Percentiles rank a stretch among this genome's conserved stretches.
Evolutionary conservation across 148 eudicot genomes (phyloP).

Genomic region (Rhododendron mucronatum): DNA sequence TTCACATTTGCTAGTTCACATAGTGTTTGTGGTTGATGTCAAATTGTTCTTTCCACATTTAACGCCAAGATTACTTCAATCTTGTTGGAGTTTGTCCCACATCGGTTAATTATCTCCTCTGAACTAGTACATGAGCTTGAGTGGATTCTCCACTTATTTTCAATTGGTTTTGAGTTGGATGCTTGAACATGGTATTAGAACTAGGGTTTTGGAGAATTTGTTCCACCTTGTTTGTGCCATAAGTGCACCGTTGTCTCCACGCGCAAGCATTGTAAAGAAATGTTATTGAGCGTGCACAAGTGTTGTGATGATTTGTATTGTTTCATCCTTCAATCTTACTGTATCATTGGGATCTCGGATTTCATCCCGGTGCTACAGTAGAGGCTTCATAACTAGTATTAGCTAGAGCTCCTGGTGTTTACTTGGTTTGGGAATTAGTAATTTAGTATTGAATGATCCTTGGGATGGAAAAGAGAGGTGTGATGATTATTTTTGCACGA

Average conservation of each 20-base stretch:
- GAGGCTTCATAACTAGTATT: neutral
- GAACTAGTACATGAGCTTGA: no score
- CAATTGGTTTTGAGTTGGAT: no score
- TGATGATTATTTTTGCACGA: neutral
- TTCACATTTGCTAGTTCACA: neutral
- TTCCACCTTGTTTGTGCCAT: no score
- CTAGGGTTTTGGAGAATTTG: no score
- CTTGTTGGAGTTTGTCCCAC: no score
- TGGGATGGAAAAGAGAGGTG: neutral
- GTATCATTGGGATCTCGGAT: neutral
- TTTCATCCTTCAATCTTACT: neutral
- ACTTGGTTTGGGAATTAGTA: no score
- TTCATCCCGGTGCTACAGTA: neutral
- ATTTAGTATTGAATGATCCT: neutral
- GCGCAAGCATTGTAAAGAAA: neutral
- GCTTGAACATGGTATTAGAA: no score
- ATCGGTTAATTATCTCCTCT: no score
- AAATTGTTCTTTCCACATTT: neutral
- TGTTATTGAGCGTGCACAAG: neutral
- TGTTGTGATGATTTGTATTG: neutral
- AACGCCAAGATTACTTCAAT: neutral
- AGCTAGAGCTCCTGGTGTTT: neutral
- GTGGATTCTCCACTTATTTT: no score
- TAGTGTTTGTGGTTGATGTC: neutral
- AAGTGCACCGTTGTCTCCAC: no score